A percentile compares a stretch with the other conserved stretches of the same genome.
Evolutionary conservation across 176 grass and related monocot genomes (phyloP).

Genomic region (Bonia amplexicaulis): DNA sequence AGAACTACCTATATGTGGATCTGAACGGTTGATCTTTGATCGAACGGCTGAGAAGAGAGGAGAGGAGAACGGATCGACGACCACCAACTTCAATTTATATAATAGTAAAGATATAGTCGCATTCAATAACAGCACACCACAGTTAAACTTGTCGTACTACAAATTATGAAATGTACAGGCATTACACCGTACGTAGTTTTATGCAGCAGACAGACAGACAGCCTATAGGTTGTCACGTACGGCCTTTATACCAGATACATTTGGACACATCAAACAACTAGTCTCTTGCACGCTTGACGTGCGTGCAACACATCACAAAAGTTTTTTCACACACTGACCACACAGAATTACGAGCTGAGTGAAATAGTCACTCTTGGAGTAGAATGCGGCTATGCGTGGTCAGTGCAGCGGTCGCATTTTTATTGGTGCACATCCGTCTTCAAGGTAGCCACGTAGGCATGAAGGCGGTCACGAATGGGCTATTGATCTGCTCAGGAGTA

Average conservation of each 20-base stretch:
- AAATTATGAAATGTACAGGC: not conserved
- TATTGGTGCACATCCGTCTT: constrained; percentile 19
- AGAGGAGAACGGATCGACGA: too few relatives aligned
- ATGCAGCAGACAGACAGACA: not conserved
- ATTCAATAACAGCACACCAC: not conserved
- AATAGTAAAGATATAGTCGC: too few relatives aligned
- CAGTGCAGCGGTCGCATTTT: constrained; percentile 1
- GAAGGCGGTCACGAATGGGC: constrained; percentile 52
- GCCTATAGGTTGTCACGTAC: not conserved
- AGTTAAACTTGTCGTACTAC: not conserved
- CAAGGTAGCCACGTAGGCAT: constrained; percentile 82
- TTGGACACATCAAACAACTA: not conserved
- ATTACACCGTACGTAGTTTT: not conserved
- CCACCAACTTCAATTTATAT: too few relatives aligned
- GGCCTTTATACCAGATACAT: not conserved
- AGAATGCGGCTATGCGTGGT: not conserved
- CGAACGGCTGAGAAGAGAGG: too few relatives aligned
- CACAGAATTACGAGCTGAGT: not conserved
- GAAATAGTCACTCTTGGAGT: not conserved
- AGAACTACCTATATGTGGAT: too few relatives aligned
- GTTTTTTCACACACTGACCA: not conserved
- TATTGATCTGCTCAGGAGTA: constrained; percentile 68
- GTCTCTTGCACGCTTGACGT: not conserved
- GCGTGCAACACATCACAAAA: constrained; percentile 10
- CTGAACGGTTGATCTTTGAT: too few relatives aligned